Conservation (phyloP, 2,329 filamentous ascomycete species). For the Incumbomyces delicatus region DNA sequence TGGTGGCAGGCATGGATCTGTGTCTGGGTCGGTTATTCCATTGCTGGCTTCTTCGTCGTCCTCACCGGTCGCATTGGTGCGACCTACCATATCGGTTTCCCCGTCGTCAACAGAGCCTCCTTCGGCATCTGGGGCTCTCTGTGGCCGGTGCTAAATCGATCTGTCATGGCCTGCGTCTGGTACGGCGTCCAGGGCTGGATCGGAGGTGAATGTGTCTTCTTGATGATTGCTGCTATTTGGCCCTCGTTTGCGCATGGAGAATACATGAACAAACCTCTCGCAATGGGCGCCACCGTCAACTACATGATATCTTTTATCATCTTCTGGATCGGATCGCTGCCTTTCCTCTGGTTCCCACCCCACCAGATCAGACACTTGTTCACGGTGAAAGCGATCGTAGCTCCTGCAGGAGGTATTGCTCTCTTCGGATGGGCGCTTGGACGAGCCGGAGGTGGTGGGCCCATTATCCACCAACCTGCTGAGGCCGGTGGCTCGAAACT, state of each 20-base stretch:
- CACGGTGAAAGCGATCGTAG: slow-evolving; percentile 78
- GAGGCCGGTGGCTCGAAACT: slow-evolving; percentile 56
- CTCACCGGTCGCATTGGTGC: slow-evolving; percentile 31
- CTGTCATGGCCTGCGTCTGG: slow-evolving; percentile 59
- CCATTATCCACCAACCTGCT: slow-evolving; percentile 63
- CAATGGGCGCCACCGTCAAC: slow-evolving; percentile 26
- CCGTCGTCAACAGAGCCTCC: slow-evolving; percentile 29
- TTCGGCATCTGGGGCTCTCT: slow-evolving; percentile 45
- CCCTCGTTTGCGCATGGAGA: slow-evolving; percentile 28
- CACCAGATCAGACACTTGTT: slow-evolving; percentile 60
- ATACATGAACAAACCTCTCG: slow-evolving; percentile 33
- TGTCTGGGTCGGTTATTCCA: slow-evolving; percentile 32
- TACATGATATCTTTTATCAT: slow-evolving; percentile 30
- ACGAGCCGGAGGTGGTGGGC: slow-evolving; percentile 71
- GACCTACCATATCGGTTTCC: slow-evolving; percentile 36
- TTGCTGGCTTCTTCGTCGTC: slow-evolving; percentile 28
- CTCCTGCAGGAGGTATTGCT: slow-evolving; percentile 70
- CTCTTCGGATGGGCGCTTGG: slow-evolving; percentile 84
- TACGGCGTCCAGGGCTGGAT: slow-evolving; percentile 29
- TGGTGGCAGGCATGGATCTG: slow-evolving; percentile 35
- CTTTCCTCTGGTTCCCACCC: slow-evolving; percentile 23
- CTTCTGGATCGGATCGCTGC: slow-evolving; percentile 22
- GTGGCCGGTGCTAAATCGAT: slow-evolving; percentile 82
- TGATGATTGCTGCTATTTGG: slow-evolving; percentile 26
- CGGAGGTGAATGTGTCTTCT: slow-evolving; percentile 28